Percentiles rank a stretch among this genome's conserved stretches.
Evolutionary conservation across 352 stramenopile genomes (phyloP).

Genomic region (Pythium oligandrum): DNA sequence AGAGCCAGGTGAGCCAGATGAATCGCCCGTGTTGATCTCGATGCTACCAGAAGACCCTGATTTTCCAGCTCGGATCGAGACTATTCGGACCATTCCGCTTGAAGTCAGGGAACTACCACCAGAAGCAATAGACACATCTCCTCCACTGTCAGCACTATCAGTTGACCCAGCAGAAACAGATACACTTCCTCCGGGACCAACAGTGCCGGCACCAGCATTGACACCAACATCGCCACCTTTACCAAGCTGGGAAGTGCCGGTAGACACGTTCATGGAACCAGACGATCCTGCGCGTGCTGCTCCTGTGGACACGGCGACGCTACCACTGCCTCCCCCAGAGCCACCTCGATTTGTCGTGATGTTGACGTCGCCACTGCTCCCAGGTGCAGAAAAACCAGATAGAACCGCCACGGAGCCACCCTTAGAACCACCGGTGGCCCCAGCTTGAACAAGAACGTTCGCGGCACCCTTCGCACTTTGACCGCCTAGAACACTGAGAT

Average conservation of each 20-base stretch:
- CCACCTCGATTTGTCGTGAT: constrained; percentile 53
- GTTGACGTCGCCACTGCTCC: constrained; percentile 53
- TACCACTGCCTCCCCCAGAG: constrained; percentile 44
- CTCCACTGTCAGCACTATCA: constrained; percentile 35
- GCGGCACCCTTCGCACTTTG: constrained; percentile 36
- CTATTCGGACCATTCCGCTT: constrained; percentile 41
- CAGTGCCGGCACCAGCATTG: constrained; percentile 38
- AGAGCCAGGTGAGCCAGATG: constrained; percentile 39
- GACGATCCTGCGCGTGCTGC: constrained; percentile 40
- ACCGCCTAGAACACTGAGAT: constrained; percentile 47
- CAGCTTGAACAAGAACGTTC: constrained; percentile 45
- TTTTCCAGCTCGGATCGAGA: constrained; percentile 53
- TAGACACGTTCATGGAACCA: constrained; percentile 63
- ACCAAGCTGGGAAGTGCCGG: constrained; percentile 46
- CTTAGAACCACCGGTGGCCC: constrained; percentile 35
- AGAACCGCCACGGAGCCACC: constrained; percentile 43
- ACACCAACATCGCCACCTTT: constrained; percentile 52
- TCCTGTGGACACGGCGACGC: constrained; percentile 42
- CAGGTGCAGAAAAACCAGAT: constrained; percentile 39
- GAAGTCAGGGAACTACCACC: constrained; percentile 46
- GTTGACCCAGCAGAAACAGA: constrained; percentile 38
- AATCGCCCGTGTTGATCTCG: constrained; percentile 54
- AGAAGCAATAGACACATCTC: constrained; percentile 43
- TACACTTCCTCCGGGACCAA: constrained; percentile 41
- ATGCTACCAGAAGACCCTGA: constrained; percentile 70